Evolutionary conservation across 306 rosid species (phyloP).

Genomic region (Oemleria cerasiformis): DNA sequence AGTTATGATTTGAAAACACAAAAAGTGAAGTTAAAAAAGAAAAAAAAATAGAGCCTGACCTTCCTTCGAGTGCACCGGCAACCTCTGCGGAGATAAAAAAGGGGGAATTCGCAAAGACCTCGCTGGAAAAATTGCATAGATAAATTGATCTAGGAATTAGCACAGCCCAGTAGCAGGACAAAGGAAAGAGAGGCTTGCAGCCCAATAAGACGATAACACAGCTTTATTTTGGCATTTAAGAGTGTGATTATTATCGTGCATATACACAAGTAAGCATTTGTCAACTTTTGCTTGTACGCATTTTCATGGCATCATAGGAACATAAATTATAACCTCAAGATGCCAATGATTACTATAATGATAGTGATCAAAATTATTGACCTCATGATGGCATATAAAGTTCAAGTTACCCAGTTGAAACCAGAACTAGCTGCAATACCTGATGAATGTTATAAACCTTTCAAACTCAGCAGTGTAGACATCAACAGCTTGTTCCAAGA

Average conservation of each 20-base stretch:
- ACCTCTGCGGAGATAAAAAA: conserved; percentile 92
- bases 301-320: neutral
- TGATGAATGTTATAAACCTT: conserved; percentile 72
- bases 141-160: conserved; percentile 26
- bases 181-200: neutral
- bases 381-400: neutral
- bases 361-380: neutral
- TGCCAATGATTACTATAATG: neutral
- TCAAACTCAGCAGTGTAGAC: conserved; percentile 70
- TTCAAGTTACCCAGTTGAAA: neutral
- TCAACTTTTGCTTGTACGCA: neutral
- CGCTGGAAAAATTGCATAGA: conserved; percentile 48
- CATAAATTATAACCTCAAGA: neutral
- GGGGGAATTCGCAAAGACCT: conserved; percentile 85
- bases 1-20: conserved; percentile 10
- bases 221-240: neutral
- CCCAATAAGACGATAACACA: neutral
- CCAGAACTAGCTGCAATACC: conserved; percentile 45
- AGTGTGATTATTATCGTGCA: neutral
- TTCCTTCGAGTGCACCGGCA: conserved; percentile 60
- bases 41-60: conserved; percentile 37
- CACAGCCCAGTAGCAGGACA: conserved; percentile 16
- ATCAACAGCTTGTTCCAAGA: conserved; percentile 72
- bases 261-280: neutral
- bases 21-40: neutral